phyloP scores from a whole-genome alignment of 257 asterid genomes.

The Solanum stenotomum region DNA sequence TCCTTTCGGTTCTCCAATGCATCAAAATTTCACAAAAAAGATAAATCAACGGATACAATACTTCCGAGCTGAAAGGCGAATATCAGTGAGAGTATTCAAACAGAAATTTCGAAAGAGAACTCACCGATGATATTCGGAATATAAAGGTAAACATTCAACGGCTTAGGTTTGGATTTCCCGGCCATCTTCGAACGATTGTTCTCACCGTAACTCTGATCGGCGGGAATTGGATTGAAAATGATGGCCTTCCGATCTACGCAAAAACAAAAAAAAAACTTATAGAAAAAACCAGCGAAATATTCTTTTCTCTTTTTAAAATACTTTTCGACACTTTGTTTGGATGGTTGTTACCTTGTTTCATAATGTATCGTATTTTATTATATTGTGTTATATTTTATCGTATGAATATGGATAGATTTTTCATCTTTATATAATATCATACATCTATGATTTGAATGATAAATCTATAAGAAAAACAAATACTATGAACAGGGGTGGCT shows the following conservation, averaged over 20 bases:
- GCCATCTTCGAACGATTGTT: conserved; percentile 26
- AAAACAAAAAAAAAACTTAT: background rate
- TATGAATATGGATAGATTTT: no score
- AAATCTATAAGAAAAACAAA: no score
- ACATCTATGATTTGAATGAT: no score
- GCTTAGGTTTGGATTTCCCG: conserved; percentile 44
- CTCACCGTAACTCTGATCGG: background rate
- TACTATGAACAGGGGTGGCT: no score
- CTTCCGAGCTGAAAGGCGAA: background rate
- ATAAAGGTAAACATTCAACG: conserved; percentile 64
- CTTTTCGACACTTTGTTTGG: background rate
- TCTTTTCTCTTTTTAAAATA: background rate
- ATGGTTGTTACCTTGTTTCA: background rate
- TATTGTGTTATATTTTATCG: no score
- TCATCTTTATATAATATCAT: no score
- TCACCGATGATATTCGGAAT: conserved; percentile 88
- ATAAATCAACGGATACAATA: background rate
- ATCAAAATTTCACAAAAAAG: background rate
- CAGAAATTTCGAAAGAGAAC: background rate
- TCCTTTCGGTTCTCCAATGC: background rate
- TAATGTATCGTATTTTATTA: no score
- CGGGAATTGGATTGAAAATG: background rate
- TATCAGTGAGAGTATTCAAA: background rate
- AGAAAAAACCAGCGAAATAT: background rate
- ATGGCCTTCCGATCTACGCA: background rate